Percentiles rank a stretch among this genome's conserved stretches.
These are phyloP conservation scores for Simmondsia chinensis DNA, from an alignment of 148 eudicot species.

Conservation along the genomic window DNA sequence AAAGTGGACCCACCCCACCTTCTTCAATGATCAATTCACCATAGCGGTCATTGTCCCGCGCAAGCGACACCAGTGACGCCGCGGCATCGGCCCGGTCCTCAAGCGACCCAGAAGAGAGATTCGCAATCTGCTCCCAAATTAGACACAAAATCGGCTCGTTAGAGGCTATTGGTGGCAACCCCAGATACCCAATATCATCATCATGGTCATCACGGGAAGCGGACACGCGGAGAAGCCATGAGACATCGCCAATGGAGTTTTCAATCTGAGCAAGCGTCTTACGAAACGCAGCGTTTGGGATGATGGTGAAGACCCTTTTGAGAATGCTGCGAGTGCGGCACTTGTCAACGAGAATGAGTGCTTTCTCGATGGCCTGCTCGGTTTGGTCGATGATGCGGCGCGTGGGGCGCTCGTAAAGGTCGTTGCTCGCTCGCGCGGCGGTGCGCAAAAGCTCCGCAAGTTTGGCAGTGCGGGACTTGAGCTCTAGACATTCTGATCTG, in stretches of 20 bases:
- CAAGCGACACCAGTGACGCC: conserved; percentile 55
- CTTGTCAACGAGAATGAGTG: conserved; percentile 41
- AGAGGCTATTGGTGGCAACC: conserved; percentile 77
- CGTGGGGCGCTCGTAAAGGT: conserved; percentile 74
- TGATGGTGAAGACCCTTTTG: conserved; percentile 62
- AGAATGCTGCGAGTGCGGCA: conserved; percentile 44
- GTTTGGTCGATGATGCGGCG: conserved; percentile 78
- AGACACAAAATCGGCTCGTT: conserved; percentile 79
- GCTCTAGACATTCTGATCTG: conserved; percentile 48
- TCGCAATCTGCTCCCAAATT: conserved; percentile 84
- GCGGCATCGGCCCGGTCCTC: conserved; percentile 74
- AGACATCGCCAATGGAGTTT: conserved; percentile 66
- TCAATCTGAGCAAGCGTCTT: conserved; percentile 54
- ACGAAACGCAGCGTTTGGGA: conserved; percentile 43
- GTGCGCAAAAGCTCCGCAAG: conserved; percentile 60
- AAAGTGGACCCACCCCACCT: conserved; percentile 63
- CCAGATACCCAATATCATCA: conserved; percentile 53
- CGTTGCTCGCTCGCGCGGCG: conserved; percentile 59
- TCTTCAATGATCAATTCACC: conserved; percentile 67
- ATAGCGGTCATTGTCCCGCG: conserved; percentile 71
- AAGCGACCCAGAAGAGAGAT: conserved; percentile 42
- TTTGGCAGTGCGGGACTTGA: conserved; percentile 46
- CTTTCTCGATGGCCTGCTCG: conserved; percentile 55
- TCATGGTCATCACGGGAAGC: conserved; percentile 39
- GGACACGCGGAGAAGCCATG: conserved; percentile 79